Percentiles rank a stretch among this genome's conserved stretches.
Conservation (phyloP, 495 filamentous ascomycete species). For the Xylona heveae region DNA sequence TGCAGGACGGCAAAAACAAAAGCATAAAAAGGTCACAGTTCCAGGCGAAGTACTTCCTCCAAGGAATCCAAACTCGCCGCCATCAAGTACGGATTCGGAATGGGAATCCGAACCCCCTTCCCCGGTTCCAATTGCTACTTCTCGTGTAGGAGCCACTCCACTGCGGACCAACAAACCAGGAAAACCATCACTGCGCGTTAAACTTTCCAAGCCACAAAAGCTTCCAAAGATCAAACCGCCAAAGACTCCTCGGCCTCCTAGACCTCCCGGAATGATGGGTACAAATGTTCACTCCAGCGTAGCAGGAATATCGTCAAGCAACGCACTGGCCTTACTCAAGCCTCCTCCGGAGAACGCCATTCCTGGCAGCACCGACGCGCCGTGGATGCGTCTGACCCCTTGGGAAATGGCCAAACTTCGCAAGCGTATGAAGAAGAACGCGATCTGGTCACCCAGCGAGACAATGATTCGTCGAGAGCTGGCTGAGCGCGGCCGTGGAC, state of each 20-base stretch:
- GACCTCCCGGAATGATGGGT: slow-evolving; percentile 24
- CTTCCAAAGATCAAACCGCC: slow-evolving; percentile 13
- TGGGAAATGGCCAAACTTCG: slow-evolving; percentile 81
- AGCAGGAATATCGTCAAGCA: slow-evolving; percentile 58
- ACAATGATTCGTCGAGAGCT: slow-evolving; percentile 92
- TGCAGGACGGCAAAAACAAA: slow-evolving; percentile 11
- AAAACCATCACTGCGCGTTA: too few species aligned
- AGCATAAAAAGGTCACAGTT: slow-evolving; percentile 15
- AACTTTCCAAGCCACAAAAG: slow-evolving; percentile 10
- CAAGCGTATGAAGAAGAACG: slow-evolving; percentile 99
- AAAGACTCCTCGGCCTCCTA: slow-evolving; percentile 23
- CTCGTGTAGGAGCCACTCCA: slow-evolving; percentile 13
- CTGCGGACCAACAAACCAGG: slow-evolving; percentile 9
- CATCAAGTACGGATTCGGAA: slow-evolving; percentile 15
- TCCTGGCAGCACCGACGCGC: slow-evolving; percentile 51
- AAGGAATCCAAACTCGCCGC: slow-evolving; percentile 21
- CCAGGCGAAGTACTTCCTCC: slow-evolving; percentile 25
- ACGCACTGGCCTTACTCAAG: slow-evolving; percentile 50
- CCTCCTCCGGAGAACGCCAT: slow-evolving; percentile 61
- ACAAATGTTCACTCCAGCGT: slow-evolving; percentile 31
- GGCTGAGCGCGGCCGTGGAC: slow-evolving; percentile 50
- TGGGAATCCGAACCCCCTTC: slow-evolving; percentile 16
- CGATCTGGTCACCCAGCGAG: slow-evolving; percentile 81
- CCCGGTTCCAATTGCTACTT: slow-evolving; percentile 15
- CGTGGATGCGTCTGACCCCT: slow-evolving; percentile 77